A percentile compares a stretch with the other conserved stretches of the same genome.
Conservation (phyloP, 441 rosid species). For the Adansonia madagascariensis region DNA sequence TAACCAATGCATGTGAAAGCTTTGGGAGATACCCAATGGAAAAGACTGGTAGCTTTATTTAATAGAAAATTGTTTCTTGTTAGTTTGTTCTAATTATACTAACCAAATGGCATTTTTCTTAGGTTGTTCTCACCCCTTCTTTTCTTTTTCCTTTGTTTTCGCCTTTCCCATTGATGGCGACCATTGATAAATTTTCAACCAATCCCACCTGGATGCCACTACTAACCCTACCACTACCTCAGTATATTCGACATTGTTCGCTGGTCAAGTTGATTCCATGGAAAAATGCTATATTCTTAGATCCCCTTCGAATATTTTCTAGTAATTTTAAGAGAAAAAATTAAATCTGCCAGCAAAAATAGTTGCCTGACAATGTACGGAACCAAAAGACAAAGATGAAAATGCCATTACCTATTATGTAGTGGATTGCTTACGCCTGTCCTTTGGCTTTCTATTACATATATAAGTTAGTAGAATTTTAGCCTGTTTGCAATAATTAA, state of each 20-base stretch:
- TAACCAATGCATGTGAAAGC: constrained; percentile 6
- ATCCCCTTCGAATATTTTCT: neutral
- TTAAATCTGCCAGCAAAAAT: neutral
- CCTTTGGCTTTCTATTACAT: neutral
- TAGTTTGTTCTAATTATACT: constrained; percentile 1
- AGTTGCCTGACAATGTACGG: neutral
- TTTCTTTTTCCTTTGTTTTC: neutral
- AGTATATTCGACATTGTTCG: neutral
- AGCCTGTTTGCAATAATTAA: neutral
- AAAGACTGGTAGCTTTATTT: neutral
- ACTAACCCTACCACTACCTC: constrained; percentile 5
- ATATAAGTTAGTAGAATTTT: neutral
- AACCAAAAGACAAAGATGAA: neutral
- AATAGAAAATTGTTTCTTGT: neutral
- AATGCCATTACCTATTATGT: neutral
- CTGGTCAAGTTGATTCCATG: neutral
- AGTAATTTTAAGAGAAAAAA: neutral
- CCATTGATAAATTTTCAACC: neutral
- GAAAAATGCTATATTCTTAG: neutral
- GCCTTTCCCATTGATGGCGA: neutral
- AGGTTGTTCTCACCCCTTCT: neutral
- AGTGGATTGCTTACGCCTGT: neutral
- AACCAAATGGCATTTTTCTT: neutral
- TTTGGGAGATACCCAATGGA: constrained; percentile 17
- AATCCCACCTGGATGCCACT: constrained; percentile 10